phyloP scores from a whole-genome alignment of 2,329 filamentous ascomycete genomes.

The Sporothrix sp. region DNA sequence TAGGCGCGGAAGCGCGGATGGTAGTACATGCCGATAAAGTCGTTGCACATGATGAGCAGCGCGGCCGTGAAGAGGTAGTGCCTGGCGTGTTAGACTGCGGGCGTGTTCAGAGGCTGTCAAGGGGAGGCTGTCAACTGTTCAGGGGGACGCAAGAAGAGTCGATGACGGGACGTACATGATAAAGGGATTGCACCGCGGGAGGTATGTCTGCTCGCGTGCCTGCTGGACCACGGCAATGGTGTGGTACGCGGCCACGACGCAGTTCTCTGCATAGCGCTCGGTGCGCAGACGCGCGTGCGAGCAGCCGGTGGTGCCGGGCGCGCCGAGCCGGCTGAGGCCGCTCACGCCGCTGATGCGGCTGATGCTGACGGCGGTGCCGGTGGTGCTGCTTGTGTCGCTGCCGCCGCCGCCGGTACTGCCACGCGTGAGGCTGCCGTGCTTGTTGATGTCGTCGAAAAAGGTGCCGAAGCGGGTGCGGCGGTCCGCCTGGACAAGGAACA shows the following conservation, averaged over 20 bases:
- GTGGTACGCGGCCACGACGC: conserved; percentile 40
- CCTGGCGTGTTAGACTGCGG: no score
- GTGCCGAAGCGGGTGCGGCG: not conserved
- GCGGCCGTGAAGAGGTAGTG: conserved; percentile 48
- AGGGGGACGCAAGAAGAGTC: no score
- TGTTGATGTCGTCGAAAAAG: not conserved
- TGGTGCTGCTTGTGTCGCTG: not conserved
- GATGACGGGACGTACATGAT: conserved; percentile 37
- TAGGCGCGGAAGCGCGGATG: conserved; percentile 32
- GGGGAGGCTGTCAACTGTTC: no score
- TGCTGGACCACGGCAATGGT: conserved; percentile 38
- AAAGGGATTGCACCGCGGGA: conserved; percentile 46
- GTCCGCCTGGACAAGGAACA: conserved; percentile 40
- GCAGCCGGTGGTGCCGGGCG: conserved; percentile 13
- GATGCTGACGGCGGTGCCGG: not conserved
- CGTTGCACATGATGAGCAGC: conserved; percentile 46
- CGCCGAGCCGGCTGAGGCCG: not conserved
- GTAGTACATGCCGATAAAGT: conserved; percentile 41
- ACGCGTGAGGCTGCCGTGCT: not conserved
- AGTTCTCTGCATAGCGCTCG: conserved; percentile 38
- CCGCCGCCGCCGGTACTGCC: no score
- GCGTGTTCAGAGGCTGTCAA: no score
- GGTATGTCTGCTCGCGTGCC: conserved; percentile 34
- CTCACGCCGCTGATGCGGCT: not conserved
- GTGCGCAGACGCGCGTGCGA: conserved; percentile 25